These are phyloP conservation scores for Russula sp. DNA, from an alignment of 768 basidiomycete genomes.

Conservation along the genomic window DNA sequence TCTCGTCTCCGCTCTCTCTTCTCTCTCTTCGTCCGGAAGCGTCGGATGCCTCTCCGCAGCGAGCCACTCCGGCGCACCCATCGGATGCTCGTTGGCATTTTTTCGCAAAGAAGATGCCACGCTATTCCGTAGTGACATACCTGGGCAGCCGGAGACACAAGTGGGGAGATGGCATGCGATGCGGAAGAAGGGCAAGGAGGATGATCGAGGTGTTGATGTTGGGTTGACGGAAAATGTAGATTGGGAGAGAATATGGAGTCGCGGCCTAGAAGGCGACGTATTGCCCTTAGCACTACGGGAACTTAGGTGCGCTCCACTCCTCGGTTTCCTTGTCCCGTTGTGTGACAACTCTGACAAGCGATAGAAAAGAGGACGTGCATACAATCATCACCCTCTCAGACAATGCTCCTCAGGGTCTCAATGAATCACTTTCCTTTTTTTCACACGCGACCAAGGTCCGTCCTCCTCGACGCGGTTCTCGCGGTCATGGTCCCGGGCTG, in stretches of 20 bases:
- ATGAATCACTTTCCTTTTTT: slow-evolving; percentile 39
- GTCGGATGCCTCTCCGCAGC: slow-evolving; percentile 62
- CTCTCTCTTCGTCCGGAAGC: slow-evolving; percentile 29
- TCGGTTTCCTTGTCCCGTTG: not conserved
- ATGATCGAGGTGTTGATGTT: slow-evolving; percentile 3
- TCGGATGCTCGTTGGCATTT: slow-evolving; percentile 54
- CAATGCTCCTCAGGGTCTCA: slow-evolving; percentile 50
- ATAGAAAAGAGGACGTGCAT: slow-evolving; percentile 28
- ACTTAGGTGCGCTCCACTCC: slow-evolving; percentile 33
- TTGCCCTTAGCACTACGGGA: slow-evolving; percentile 38
- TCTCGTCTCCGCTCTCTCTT: slow-evolving; percentile 27
- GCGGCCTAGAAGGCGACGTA: slow-evolving; percentile 23
- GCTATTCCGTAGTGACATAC: slow-evolving; percentile 58
- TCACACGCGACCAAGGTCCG: slow-evolving; percentile 46
- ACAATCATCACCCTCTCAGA: slow-evolving; percentile 53
- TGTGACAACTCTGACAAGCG: not conserved
- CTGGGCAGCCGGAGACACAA: slow-evolving; percentile 50
- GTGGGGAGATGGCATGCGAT: slow-evolving; percentile 72
- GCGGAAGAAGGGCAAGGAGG: slow-evolving; percentile 31
- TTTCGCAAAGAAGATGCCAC: slow-evolving; percentile 41
- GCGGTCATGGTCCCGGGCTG: not conserved
- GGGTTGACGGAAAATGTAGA: slow-evolving; percentile 28
- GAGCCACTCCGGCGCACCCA: slow-evolving; percentile 27
- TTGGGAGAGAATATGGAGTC: slow-evolving; percentile 52
- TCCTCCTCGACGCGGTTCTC: slow-evolving; percentile 7